phyloP scores from a whole-genome alignment of 2,329 filamentous ascomycete species.

The Sporothrix variecibatus region DNA sequence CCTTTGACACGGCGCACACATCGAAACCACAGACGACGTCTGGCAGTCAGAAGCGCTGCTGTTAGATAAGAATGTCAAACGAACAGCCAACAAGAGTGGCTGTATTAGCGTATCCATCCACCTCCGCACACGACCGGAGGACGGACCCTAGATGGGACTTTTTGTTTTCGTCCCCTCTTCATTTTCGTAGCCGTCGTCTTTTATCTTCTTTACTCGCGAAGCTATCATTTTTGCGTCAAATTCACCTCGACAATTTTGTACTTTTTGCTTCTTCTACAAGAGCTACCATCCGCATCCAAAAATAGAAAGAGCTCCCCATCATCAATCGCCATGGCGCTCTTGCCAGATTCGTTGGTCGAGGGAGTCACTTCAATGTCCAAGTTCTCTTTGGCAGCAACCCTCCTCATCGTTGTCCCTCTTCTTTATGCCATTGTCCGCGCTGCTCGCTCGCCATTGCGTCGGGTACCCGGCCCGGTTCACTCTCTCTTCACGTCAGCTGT shows the following conservation, averaged over 20 bases:
- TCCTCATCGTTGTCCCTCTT: slow-evolving; percentile 19
- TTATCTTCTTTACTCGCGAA: neutral
- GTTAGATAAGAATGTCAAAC: neutral
- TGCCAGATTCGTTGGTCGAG: neutral
- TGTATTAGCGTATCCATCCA: slow-evolving; percentile 8
- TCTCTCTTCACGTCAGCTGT: slow-evolving; percentile 53
- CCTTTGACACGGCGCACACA: neutral
- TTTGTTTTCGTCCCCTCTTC: neutral
- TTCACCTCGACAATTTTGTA: neutral
- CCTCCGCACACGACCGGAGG: neutral
- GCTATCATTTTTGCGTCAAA: neutral
- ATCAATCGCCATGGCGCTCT: slow-evolving; percentile 8
- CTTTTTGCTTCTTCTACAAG: neutral
- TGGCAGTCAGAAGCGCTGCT: neutral
- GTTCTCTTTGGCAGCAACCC: neutral
- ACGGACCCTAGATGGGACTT: neutral
- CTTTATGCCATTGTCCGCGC: slow-evolving; percentile 24
- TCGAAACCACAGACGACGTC: neutral
- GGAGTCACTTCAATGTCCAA: neutral
- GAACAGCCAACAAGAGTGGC: neutral
- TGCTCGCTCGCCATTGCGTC: slow-evolving; percentile 39
- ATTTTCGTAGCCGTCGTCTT: neutral
- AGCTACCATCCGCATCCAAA: neutral
- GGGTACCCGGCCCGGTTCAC: slow-evolving; percentile 51
- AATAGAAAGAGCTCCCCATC: neutral